Evolutionary conservation across 495 filamentous ascomycete species (phyloP).

Genomic region (Glonium stellatum): DNA sequence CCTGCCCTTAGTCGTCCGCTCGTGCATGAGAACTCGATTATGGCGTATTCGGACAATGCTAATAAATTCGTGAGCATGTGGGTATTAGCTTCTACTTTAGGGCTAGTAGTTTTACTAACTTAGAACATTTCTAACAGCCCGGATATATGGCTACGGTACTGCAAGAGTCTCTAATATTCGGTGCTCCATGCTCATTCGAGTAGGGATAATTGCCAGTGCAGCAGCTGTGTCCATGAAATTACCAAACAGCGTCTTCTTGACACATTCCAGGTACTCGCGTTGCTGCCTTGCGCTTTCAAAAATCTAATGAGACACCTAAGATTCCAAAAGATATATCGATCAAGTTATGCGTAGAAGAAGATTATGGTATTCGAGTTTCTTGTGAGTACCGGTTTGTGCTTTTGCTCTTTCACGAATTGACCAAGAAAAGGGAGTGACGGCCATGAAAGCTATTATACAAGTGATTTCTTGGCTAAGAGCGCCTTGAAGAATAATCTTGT

Average conservation of each 20-base stretch:
- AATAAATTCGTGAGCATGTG: conserved; percentile 1
- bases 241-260: conserved; percentile 69
- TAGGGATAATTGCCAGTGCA: conserved; percentile 79
- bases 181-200: background rate
- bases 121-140: conserved; percentile 3
- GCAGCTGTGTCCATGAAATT: conserved; percentile 63
- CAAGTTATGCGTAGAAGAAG: conserved; percentile 27
- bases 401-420: background rate
- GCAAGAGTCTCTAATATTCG: background rate
- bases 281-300: background rate
- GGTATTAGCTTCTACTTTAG: background rate
- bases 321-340: conserved; percentile 49
- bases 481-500: background rate
- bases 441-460: conserved; percentile 28
- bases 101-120: background rate
- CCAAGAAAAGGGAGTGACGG: conserved; percentile 30
- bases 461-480: conserved; percentile 15
- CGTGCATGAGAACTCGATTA: background rate
- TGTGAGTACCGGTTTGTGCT: conserved; percentile 33
- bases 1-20: background rate
- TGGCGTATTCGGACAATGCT: background rate
- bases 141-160: conserved; percentile 29
- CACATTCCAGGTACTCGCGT: conserved; percentile 53
- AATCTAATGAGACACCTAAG: conserved; percentile 31
- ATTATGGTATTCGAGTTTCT: conserved; percentile 37